phyloP scores from a whole-genome alignment of 1,284 basidiomycete genomes.

The Chiua sp. region DNA sequence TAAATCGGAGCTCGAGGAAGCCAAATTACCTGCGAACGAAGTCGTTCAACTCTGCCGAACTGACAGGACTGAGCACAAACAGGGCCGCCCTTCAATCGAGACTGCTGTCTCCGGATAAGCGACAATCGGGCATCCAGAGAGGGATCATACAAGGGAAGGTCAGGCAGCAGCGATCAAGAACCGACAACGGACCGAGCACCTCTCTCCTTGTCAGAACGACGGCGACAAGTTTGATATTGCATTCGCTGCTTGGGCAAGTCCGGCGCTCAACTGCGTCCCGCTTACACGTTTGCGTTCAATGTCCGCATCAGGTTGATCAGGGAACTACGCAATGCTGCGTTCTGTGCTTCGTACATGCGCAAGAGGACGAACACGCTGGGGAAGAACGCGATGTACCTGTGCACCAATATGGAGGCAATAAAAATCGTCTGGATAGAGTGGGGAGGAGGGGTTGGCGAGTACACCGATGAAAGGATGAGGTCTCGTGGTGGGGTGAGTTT shows the following conservation, averaged over 20 bases:
- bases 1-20: neutral
- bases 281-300: conserved; percentile 58
- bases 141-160: conserved; percentile 68
- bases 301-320: conserved; percentile 57
- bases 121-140: conserved; percentile 80
- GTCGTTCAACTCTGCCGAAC: conserved; percentile 79
- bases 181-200: neutral
- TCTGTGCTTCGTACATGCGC: too few relatives aligned
- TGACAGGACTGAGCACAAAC: conserved; percentile 94
- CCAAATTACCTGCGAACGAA: conserved; percentile 75
- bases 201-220: neutral
- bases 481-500: too few relatives aligned
- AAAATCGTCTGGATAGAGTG: too few relatives aligned
- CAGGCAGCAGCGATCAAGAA: neutral
- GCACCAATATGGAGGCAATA: too few relatives aligned
- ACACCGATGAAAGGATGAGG: too few relatives aligned
- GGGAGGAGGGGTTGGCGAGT: too few relatives aligned
- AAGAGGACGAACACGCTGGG: too few relatives aligned
- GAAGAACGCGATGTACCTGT: too few relatives aligned
- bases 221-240: neutral
- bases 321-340: conserved; percentile 46
- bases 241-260: conserved; percentile 73
- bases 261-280: conserved; percentile 77
- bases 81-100: conserved; percentile 91
- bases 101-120: conserved; percentile 84